Evolutionary conservation across 208 protist species (phyloP).

Genomic region (Balamuthia mandrillaris): DNA sequence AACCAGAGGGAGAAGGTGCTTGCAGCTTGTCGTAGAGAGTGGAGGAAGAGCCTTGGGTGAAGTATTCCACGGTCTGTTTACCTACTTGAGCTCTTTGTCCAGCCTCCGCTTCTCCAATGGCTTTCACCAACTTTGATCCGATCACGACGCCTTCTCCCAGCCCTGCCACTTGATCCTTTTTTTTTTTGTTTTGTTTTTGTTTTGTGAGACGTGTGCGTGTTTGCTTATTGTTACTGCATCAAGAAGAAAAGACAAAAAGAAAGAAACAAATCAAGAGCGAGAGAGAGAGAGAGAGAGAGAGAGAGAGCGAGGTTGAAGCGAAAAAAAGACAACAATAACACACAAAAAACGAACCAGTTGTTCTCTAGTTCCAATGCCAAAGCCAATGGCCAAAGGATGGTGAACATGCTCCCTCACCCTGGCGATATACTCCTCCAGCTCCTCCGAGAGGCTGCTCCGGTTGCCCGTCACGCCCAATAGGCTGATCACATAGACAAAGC

Average conservation of each 20-base stretch:
- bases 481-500: constrained; percentile 66
- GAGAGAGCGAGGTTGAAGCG: background rate
- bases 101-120: background rate
- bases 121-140: constrained; percentile 61
- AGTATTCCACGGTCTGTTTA: background rate
- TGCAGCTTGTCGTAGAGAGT: too few species aligned
- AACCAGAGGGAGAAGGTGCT: too few species aligned
- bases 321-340: background rate
- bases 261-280: background rate
- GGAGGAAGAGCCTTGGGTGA: background rate
- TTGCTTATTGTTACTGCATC: background rate
- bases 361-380: constrained; percentile 63
- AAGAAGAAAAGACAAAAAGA: background rate
- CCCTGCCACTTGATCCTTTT: constrained; percentile 25
- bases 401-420: constrained; percentile 31
- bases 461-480: constrained; percentile 70
- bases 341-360: constrained; percentile 38
- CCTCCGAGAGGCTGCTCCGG: constrained; percentile 36
- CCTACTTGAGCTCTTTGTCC: background rate
- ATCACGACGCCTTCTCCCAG: constrained; percentile 71
- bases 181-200: too few species aligned
- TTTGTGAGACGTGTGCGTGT: too few species aligned
- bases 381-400: constrained; percentile 69
- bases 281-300: background rate
- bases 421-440: constrained; percentile 37